Base-by-base conservation (phyloP, 306 rosid genomes). In the Inga leiocalycina region DNA sequence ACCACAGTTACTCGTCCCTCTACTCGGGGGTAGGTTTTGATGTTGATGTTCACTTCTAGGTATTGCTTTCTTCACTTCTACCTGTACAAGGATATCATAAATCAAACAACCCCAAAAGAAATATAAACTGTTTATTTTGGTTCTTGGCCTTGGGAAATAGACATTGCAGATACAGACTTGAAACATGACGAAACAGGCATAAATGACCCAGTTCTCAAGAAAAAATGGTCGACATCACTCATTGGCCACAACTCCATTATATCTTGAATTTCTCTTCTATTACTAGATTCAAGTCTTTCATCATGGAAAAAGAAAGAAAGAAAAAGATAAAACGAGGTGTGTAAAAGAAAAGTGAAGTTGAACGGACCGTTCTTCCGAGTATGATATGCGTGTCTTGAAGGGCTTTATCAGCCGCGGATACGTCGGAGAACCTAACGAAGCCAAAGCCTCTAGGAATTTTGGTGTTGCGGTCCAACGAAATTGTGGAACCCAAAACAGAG, bases 371-470 rank as follows among this genome's bases (percentile, higher is more conserved):
- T 84, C 89, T 81, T 77, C 95, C 95, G 0, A 88, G 88, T 24
- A 91, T 91, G 4, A 80, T 84, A 65, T 92, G 94, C 1, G 80
- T 57, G 32, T 90, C 93, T 4, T 83, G 74, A 39, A 93, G 91
- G 35, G 98, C 97, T 86, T 79, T 84, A 44, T 88, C 88, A 30
- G 90, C 90, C 0, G 94, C 85, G 46, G 90, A 71, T 3, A 85
- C 59, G 27, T 92, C 93, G 14, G 90, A 87, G 87, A 92, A 92
- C 44, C 89, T 84, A 32, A 92, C 92, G 83, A 92, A 93, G 52
- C 98, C 98, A 64, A 93, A 93, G n/a, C 97, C 98, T 83, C 98
- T 84, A 78, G 97, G 87, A 85, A 35, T 76, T 56, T 57, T 84
- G n/a, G 92, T 89, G 74, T 1, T 24, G 41, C 88, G 92, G 87